Conservation (phyloP, 2,329 filamentous ascomycete genomes). For the Aspergillus candidus region DNA sequence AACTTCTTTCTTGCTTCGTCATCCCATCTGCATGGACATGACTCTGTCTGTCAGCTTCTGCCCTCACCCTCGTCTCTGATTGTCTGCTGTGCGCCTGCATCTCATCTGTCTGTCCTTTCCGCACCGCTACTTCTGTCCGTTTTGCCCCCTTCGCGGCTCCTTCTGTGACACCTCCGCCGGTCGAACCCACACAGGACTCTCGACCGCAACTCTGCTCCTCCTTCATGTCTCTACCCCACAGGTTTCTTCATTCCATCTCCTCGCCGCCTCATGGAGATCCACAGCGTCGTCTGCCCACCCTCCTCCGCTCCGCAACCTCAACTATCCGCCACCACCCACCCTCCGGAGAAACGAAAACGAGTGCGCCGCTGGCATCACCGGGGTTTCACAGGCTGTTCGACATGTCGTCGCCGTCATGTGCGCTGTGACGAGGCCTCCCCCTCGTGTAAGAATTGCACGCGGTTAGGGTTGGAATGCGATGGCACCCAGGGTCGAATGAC, state of each 20-base stretch:
- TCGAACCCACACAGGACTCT: too few species aligned
- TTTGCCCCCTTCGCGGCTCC: neutral
- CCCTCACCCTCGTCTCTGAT: too few species aligned
- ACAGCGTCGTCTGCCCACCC: slow-evolving; percentile 17
- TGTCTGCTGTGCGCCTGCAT: too few species aligned
- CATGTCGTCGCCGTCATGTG: slow-evolving; percentile 36
- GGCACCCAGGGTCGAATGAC: slow-evolving; percentile 33
- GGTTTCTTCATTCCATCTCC: slow-evolving; percentile 5
- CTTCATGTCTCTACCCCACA: slow-evolving; percentile 22
- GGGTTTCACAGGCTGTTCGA: slow-evolving; percentile 38
- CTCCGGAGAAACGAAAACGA: slow-evolving; percentile 25
- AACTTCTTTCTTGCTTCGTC: neutral
- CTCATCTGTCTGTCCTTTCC: too few species aligned
- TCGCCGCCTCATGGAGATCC: slow-evolving; percentile 24
- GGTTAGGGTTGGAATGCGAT: slow-evolving; percentile 29
- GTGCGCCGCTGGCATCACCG: slow-evolving; percentile 38
- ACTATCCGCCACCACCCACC: slow-evolving; percentile 4
- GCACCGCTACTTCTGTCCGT: neutral
- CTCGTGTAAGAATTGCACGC: slow-evolving; percentile 34
- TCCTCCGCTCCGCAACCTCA: slow-evolving; percentile 10
- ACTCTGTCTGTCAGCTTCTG: too few species aligned
- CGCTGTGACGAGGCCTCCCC: slow-evolving; percentile 34
- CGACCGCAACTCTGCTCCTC: slow-evolving; percentile 2
- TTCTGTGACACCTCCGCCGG: too few species aligned
- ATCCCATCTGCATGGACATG: neutral